Evolutionary conservation across 192 early-diverging fungal species (phyloP).

Genomic region (Lunasporangiospora selenospora): DNA sequence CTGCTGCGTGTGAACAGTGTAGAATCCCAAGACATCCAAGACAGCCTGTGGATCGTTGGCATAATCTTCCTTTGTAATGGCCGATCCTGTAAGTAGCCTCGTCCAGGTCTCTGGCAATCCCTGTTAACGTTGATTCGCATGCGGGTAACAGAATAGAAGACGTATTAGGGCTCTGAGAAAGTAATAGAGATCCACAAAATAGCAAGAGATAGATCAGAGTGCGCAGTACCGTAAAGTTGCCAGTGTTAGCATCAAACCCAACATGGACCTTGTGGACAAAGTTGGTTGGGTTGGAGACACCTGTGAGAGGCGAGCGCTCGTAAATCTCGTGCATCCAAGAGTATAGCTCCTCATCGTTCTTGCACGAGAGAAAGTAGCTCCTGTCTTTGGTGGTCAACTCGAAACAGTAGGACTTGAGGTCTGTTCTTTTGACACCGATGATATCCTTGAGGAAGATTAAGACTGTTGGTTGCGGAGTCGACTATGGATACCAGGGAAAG

Average conservation of each 20-base stretch:
- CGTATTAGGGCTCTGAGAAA: neutral
- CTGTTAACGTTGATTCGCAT: slow-evolving; percentile 26
- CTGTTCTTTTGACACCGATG: slow-evolving; percentile 83
- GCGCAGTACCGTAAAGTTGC: slow-evolving; percentile 64
- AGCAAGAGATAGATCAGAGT: too few species aligned
- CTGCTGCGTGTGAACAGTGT: slow-evolving; percentile 82
- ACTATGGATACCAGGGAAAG: too few species aligned
- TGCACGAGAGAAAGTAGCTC: slow-evolving; percentile 91
- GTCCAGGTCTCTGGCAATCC: slow-evolving; percentile 98
- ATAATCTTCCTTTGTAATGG: slow-evolving; percentile 97
- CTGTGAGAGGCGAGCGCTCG: slow-evolving; percentile 79
- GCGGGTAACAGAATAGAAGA: too few species aligned
- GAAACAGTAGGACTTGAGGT: slow-evolving; percentile 93
- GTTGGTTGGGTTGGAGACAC: slow-evolving; percentile 84
- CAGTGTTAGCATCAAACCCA: slow-evolving; percentile 68
- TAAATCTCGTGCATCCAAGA: slow-evolving; percentile 99
- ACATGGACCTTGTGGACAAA: slow-evolving; percentile 89
- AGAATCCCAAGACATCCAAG: slow-evolving; percentile 97
- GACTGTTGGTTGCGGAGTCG: slow-evolving; percentile 85
- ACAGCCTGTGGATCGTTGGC: slow-evolving; percentile 98
- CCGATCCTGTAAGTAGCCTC: slow-evolving; percentile 88
- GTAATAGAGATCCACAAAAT: neutral
- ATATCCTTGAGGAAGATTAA: slow-evolving; percentile 95
- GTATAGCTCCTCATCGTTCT: slow-evolving; percentile 97
- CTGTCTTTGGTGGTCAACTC: slow-evolving; percentile 94